A percentile compares a stretch with the other conserved stretches of the same genome.
These are phyloP conservation scores for Ganoderma resinaceum DNA, from an alignment of 1,284 basidiomycete genomes.

Conservation along the genomic window DNA sequence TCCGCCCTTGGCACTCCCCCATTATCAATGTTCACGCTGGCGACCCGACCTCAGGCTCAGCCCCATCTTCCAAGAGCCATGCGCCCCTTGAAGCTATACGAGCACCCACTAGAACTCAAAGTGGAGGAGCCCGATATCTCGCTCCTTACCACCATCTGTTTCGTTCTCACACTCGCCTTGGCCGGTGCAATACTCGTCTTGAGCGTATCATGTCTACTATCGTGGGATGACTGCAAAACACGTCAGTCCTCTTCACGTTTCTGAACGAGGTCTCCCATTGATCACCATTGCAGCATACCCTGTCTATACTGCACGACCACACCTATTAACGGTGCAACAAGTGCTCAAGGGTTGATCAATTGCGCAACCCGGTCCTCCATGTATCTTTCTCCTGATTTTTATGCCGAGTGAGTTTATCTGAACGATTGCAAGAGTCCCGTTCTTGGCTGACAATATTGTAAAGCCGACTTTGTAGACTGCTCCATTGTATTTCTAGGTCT, in stretches of 20 bases:
- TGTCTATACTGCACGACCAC: slow-evolving; percentile 20
- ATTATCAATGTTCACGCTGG: not conserved
- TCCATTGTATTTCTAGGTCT: slow-evolving; percentile 12
- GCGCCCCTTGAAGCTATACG: slow-evolving; percentile 37
- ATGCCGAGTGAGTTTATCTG: slow-evolving; percentile 4
- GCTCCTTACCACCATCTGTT: slow-evolving; percentile 39
- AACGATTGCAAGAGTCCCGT: not conserved
- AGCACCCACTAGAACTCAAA: slow-evolving; percentile 36
- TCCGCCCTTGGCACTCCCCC: not conserved
- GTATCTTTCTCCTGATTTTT: not conserved
- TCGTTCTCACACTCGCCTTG: slow-evolving; percentile 36
- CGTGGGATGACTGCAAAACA: slow-evolving; percentile 37
- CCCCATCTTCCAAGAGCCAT: slow-evolving; percentile 18
- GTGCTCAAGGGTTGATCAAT: slow-evolving; percentile 19
- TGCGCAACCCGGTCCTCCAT: not conserved
- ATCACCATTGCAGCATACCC: slow-evolving; percentile 14
- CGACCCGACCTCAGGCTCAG: not conserved
- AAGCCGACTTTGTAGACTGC: not conserved
- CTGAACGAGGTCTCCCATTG: slow-evolving; percentile 2
- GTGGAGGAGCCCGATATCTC: slow-evolving; percentile 35
- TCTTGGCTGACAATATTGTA: not conserved
- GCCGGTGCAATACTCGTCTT: slow-evolving; percentile 37
- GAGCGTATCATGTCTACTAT: slow-evolving; percentile 33
- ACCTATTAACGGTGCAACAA: slow-evolving; percentile 23
- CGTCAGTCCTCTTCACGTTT: slow-evolving; percentile 25